A percentile compares a stretch with the other conserved stretches of the same genome.
These are phyloP conservation scores for Candida berthetii DNA, from an alignment of 805 yeast genomes.

Conservation along the genomic window DNA sequence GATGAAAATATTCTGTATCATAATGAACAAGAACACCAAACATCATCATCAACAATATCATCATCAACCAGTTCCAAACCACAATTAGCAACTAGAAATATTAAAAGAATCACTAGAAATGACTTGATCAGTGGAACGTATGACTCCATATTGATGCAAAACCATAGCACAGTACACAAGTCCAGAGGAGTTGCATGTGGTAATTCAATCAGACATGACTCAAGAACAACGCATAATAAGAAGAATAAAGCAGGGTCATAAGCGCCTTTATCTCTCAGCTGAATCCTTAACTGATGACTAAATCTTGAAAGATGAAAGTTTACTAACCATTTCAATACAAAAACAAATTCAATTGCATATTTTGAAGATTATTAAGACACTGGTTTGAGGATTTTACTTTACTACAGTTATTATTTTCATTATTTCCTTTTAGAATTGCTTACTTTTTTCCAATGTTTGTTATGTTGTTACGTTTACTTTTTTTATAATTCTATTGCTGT, in stretches of 20 bases:
- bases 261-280: neutral
- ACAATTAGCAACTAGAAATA: slow-evolving; percentile 13
- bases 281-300: neutral
- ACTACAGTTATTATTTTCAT: too few relatives aligned
- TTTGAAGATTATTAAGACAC: too few relatives aligned
- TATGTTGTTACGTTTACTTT: too few relatives aligned
- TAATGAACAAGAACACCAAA: neutral
- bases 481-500: too few relatives aligned
- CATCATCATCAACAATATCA: too few relatives aligned
- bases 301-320: neutral
- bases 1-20: neutral
- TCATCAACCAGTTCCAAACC: neutral
- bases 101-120: slow-evolving; percentile 19
- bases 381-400: too few relatives aligned
- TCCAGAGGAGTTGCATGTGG: neutral
- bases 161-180: neutral
- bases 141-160: neutral
- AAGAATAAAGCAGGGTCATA: neutral
- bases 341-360: too few relatives aligned
- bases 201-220: neutral
- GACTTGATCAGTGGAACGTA: slow-evolving; percentile 12
- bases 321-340: neutral
- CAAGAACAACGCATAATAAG: neutral
- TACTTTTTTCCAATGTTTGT: too few relatives aligned
- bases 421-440: too few relatives aligned